A percentile compares a stretch with the other conserved stretches of the same genome.
These are phyloP conservation scores for Amanita exitialis DNA, from an alignment of 768 basidiomycete genomes.

Conservation along the genomic window DNA sequence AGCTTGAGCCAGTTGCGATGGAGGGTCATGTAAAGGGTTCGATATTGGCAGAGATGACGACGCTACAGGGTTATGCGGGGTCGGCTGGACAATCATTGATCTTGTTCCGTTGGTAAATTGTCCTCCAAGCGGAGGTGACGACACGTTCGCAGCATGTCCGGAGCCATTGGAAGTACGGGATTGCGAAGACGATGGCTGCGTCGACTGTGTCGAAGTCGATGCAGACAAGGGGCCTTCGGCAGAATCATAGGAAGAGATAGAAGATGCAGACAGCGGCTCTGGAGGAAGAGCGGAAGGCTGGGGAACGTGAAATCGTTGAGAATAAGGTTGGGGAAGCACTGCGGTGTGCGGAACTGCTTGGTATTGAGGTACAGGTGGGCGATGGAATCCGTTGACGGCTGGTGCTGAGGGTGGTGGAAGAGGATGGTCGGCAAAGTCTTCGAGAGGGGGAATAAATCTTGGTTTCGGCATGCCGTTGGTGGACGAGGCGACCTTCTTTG, in stretches of 20 bases:
- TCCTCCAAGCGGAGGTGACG: conserved; percentile 42
- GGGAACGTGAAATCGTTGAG: conserved; percentile 7
- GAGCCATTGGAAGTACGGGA: conserved; percentile 21
- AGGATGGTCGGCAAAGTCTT: conserved; percentile 39
- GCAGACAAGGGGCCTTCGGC: conserved; percentile 12
- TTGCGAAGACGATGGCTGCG: conserved; percentile 29
- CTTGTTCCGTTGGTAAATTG: conserved; percentile 66
- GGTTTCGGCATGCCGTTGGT: conserved; percentile 51
- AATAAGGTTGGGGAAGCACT: conserved; percentile 14
- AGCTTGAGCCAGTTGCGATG: background rate
- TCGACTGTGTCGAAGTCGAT: conserved; percentile 14
- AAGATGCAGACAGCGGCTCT: conserved; percentile 13
- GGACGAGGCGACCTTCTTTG: conserved; percentile 43
- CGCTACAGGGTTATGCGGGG: conserved; percentile 24
- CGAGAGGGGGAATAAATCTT: conserved; percentile 48
- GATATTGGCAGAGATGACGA: conserved; percentile 25
- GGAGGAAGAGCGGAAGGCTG: conserved; percentile 13
- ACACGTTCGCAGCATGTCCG: conserved; percentile 38
- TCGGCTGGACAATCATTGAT: conserved; percentile 67
- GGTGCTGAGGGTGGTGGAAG: conserved; percentile 18
- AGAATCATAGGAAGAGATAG: conserved; percentile 17
- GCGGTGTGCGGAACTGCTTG: conserved; percentile 27
- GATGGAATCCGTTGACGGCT: conserved; percentile 25
- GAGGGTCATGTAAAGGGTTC: conserved; percentile 12
- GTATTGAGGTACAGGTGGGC: conserved; percentile 13